Percentiles rank a stretch among this genome's conserved stretches.
Evolutionary conservation across 2,329 filamentous ascomycete species (phyloP).

Genomic region (Xylariaceae sp.): DNA sequence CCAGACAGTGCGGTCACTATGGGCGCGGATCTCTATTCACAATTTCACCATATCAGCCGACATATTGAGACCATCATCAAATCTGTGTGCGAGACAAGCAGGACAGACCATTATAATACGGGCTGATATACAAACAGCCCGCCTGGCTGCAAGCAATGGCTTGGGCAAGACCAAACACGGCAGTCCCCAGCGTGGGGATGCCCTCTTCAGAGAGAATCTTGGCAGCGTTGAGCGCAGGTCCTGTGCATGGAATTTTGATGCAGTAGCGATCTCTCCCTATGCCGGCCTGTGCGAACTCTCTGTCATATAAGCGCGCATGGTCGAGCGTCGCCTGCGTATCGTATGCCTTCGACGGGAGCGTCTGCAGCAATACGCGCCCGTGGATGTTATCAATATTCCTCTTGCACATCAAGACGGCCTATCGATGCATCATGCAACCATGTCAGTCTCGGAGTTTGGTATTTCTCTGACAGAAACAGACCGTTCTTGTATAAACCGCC

Average conservation of each 20-base stretch:
- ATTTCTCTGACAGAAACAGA: constrained; percentile 20
- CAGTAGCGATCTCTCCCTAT: constrained; percentile 45
- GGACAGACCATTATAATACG: constrained; percentile 39
- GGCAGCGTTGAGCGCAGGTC: constrained; percentile 43
- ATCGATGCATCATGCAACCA: too few species aligned
- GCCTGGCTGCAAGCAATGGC: constrained; percentile 48
- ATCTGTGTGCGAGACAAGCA: constrained; percentile 27
- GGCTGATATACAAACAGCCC: constrained; percentile 44
- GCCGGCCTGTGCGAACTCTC: constrained; percentile 43
- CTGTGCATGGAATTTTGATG: constrained; percentile 50
- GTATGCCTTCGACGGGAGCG: constrained; percentile 44
- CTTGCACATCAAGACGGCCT: constrained; percentile 46
- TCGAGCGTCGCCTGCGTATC: constrained; percentile 42
- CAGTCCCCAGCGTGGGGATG: constrained; percentile 42
- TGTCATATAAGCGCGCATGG: constrained; percentile 44
- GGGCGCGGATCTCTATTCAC: constrained; percentile 39
- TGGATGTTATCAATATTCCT: constrained; percentile 43
- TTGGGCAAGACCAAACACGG: constrained; percentile 45
- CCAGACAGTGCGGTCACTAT: constrained; percentile 42
- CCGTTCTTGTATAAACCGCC: constrained; percentile 45
- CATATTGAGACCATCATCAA: background rate
- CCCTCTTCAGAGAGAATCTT: constrained; percentile 34
- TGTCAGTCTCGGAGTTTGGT: background rate
- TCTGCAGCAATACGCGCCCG: constrained; percentile 48
- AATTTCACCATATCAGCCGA: background rate